Evolutionary conservation across 2,329 filamentous ascomycete genomes (phyloP).

Genomic region (Calcarisporium arbuscula): DNA sequence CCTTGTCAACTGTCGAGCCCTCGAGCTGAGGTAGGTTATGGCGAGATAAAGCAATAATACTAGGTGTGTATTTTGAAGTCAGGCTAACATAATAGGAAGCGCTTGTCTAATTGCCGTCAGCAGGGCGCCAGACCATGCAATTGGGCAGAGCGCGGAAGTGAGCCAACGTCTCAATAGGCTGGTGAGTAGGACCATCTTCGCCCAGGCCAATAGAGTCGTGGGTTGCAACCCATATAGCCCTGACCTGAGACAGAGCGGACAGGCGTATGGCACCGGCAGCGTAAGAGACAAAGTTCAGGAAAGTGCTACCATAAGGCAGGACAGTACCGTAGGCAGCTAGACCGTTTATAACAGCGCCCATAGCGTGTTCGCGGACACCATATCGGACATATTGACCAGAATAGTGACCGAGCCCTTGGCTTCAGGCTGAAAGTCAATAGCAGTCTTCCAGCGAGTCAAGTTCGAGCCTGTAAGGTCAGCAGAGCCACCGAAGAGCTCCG

Average conservation of each 20-base stretch:
- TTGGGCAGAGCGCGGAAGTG: constrained; percentile 99
- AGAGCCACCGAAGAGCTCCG: constrained; percentile 91
- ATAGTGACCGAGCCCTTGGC: constrained; percentile 82
- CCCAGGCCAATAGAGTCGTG: constrained; percentile 99
- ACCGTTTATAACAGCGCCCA: constrained; percentile 93
- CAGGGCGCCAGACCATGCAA: constrained; percentile 98
- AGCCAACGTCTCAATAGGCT: constrained; percentile 95
- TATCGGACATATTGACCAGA: constrained; percentile 87
- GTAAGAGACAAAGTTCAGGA: constrained; percentile 99
- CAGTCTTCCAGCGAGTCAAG: constrained; percentile 96
- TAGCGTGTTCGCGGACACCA: constrained; percentile 86
- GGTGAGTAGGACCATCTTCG: constrained; percentile 97
- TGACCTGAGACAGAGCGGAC: constrained; percentile 83
- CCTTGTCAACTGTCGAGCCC: constrained; percentile 83
- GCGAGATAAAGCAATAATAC: constrained; percentile 88
- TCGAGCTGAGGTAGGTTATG: constrained; percentile 98
- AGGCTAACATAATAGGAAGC: constrained; percentile 95
- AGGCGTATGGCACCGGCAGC: constrained; percentile 92
- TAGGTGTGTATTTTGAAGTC: constrained; percentile 83
- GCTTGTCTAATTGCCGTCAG: constrained; percentile 96
- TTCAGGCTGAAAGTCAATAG: constrained; percentile 94
- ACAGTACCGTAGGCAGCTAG: constrained; percentile 91
- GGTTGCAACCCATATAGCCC: constrained; percentile 91
- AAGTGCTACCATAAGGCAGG: constrained; percentile 90
- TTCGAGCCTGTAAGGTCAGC: constrained; percentile 98